Conservation (phyloP, 1,284 basidiomycete species). For the Rhodofomes roseus region DNA sequence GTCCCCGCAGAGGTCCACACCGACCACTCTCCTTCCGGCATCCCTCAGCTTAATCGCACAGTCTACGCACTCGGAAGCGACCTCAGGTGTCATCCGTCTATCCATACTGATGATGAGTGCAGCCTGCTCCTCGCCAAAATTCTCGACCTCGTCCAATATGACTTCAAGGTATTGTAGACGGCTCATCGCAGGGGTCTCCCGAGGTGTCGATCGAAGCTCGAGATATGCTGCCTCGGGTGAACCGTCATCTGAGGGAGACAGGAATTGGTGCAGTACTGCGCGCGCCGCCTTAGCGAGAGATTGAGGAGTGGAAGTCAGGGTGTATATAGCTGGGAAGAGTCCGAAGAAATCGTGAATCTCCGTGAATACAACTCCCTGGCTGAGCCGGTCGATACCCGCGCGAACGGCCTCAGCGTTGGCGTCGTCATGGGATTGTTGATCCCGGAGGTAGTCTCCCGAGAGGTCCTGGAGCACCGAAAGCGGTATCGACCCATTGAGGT, state of each 20-base stretch:
- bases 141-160: constrained; percentile 65
- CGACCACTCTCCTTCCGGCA: constrained; percentile 64
- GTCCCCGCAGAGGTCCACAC: constrained; percentile 79
- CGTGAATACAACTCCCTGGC: constrained; percentile 47
- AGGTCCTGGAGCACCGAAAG: constrained; percentile 60
- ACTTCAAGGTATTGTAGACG: constrained; percentile 55
- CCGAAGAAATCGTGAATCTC: constrained; percentile 67
- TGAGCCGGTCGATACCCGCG: constrained; percentile 45
- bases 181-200: constrained; percentile 50
- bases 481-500: constrained; percentile 81
- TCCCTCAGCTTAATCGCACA: constrained; percentile 53
- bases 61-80: constrained; percentile 51
- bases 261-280: constrained; percentile 61
- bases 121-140: constrained; percentile 44
- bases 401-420: constrained; percentile 32
- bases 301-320: constrained; percentile 57
- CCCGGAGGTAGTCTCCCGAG: constrained; percentile 41
- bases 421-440: constrained; percentile 5
- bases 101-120: constrained; percentile 74
- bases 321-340: constrained; percentile 76
- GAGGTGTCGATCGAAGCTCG: constrained; percentile 73
- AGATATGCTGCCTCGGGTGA: constrained; percentile 61
- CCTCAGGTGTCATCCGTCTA: constrained; percentile 52
- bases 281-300: constrained; percentile 52
- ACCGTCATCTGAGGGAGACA: constrained; percentile 32